Percentiles rank a stretch among this genome's conserved stretches.
Conservation (phyloP, 257 asterid species). For the Nyctanthes arbortristis region DNA sequence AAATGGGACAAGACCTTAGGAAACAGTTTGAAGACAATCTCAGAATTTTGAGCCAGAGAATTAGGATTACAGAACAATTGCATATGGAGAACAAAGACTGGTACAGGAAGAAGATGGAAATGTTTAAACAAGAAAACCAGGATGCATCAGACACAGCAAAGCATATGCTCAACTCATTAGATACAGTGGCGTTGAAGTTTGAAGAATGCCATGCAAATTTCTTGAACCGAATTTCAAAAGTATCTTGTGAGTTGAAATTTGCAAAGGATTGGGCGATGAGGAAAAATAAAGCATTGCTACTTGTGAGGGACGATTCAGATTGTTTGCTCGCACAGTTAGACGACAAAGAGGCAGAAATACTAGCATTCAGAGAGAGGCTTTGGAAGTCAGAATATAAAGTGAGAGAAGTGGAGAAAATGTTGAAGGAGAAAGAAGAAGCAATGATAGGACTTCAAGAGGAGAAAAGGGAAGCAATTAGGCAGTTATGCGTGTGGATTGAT, state of each 20-base stretch:
- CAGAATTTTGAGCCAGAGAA: conserved; percentile 72
- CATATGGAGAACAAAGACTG: conserved; percentile 77
- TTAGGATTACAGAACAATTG: conserved; percentile 80
- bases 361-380: conserved; percentile 54
- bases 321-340: conserved; percentile 55
- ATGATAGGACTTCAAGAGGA: conserved; percentile 63
- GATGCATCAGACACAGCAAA: conserved; percentile 41
- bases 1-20: conserved; percentile 60
- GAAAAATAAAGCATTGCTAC: conserved; percentile 47
- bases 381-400: conserved; percentile 65
- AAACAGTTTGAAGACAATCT: conserved; percentile 68
- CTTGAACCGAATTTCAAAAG: conserved; percentile 68
- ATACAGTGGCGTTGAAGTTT: conserved; percentile 51
- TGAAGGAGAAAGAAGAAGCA: conserved; percentile 63
- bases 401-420: conserved; percentile 63
- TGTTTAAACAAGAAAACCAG: conserved; percentile 38
- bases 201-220: conserved; percentile 56
- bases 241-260: conserved; percentile 62
- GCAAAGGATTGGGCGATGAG: conserved; percentile 67
- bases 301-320: conserved; percentile 44
- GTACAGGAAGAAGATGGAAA: conserved; percentile 47
- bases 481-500: conserved; percentile 86
- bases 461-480: conserved; percentile 91
- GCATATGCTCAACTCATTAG: conserved; percentile 49
- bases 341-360: conserved; percentile 70